Evolutionary conservation across 2,329 filamentous ascomycete genomes (phyloP), one percentile per base, ranked within the genome.

Genomic region (Talaromyces funiculosus): DNA sequence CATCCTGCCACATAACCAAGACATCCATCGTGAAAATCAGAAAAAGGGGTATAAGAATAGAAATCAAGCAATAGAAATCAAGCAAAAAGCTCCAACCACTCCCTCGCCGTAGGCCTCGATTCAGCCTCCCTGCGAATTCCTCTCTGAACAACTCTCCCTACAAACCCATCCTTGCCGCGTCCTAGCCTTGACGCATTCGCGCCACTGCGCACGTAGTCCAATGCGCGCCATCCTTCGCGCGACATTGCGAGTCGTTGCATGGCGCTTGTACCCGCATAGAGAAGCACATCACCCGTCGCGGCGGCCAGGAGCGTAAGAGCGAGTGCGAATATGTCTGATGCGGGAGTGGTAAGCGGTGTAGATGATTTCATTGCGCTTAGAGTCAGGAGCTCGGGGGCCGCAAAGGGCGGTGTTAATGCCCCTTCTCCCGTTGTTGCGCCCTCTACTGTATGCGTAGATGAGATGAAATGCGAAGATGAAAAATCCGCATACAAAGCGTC

Each of bases 301-400:
- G 75, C 76, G 1, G 76, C 76, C 18, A 80, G 69, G 6, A 80
- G 66, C 5, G 77, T 80, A 12, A 78, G 72, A 5, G 77, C 78
- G 2, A 80, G 70, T 0, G 77, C 78, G 61, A 79, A 80, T 1
- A 80, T 72, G 62, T 80, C 78, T 9, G 76, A 76, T 2, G 74
- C 70, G 1, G 73, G 68, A 0, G 75, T 76, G 4, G 76, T 72
- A 0, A 67, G 64, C 0, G 68, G 67, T 12, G 68, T 69, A 1
- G 71, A 68, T 2, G 75, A 72, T 4, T 66, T 73, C 22, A 77
- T 62, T 4, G 76, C 72, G 12, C 70, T 63, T 3, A 75, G 59
- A 0, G 68, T 71, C 16, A 80, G 71, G 5, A 80, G 68, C 57
- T 80, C 78, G 0, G 78, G 78, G 3, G 78, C 78, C 1, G 77